These are phyloP conservation scores for Sporothrix luriei DNA, from an alignment of 2,329 filamentous ascomycete species.

Conservation along the genomic window DNA sequence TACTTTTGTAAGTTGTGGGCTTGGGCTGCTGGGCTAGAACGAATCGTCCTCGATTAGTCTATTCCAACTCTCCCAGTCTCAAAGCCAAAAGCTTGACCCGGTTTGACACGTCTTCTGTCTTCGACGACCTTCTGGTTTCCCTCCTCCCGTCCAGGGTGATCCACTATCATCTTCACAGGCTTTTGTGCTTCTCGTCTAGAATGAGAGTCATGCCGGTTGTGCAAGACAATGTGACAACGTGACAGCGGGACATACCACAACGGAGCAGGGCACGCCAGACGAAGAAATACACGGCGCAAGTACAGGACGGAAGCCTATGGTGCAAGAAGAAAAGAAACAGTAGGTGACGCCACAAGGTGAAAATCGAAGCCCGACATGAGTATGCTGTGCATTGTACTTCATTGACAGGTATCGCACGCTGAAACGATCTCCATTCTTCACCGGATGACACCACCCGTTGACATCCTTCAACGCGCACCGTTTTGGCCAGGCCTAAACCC, in stretches of 20 bases:
- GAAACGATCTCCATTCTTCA: not conserved
- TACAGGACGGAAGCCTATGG: not conserved
- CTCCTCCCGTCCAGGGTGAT: too few relatives aligned
- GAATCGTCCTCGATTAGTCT: slow-evolving; percentile 6
- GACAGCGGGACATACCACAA: not conserved
- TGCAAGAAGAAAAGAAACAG: not conserved
- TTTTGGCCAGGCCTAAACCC: too few relatives aligned
- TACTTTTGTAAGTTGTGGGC: not conserved
- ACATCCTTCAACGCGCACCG: not conserved
- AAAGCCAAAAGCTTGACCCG: not conserved
- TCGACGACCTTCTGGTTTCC: not conserved
- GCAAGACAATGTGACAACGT: slow-evolving; percentile 14
- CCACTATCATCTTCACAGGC: not conserved
- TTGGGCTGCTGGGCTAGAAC: slow-evolving; percentile 7
- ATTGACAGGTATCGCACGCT: not conserved
- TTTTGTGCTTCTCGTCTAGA: not conserved
- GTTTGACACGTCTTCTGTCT: not conserved
- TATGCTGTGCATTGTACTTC: not conserved
- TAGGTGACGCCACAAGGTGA: not conserved
- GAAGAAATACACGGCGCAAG: too few relatives aligned
- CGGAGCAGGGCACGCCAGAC: not conserved
- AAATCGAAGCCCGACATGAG: not conserved
- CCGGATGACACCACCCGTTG: not conserved
- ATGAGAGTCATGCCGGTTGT: not conserved
- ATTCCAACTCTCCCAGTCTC: not conserved